Base-by-base conservation (phyloP, 2,329 filamentous ascomycete genomes). In the Xylariales sp. region DNA sequence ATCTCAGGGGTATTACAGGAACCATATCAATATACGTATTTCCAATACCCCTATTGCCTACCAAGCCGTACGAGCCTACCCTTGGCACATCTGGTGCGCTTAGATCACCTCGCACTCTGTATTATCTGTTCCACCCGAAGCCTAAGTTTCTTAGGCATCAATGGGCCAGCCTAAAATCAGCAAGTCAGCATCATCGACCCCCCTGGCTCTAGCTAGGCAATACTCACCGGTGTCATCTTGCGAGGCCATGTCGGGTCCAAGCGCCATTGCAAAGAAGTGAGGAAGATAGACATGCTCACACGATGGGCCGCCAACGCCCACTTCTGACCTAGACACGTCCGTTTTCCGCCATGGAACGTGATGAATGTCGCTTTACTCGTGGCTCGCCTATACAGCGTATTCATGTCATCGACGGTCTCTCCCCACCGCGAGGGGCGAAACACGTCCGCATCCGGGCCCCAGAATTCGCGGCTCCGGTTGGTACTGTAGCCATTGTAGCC, bases 401-500 rank as follows among this genome's bases (percentile, higher is more conserved):
- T 76, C 64, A 83, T 80, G 9, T 79, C 77, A n/a, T 78, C 72
- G 59, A 74, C 67, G 23, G 73, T 74, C 12, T 54, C 49, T 5
- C 80, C 80, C 80, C 82, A 84, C 12, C 82, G 78, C 12, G 72
- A 72, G 1, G 82, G 82, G 10, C 70, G 76, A 71, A 83, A 83
- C 2, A 75, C 69, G 14, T 81, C 75, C 53, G 79, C 73, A 73
- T 79, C 68, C 53, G 72, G n/a, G 67, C 78, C 68, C 80, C 79
- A 73, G 65, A 75, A 41, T 14, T 58, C 41, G 57, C 75, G 71
- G 62, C 81, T 78, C 9, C 78, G 77, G 61, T 82, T 80, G 5
- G 79, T 80, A 0, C 78, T 80, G 67, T 79, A 81, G 28, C 79
- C 77, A 65, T 81, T 80, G 71, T 81, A 83, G 10, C 81, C 81